phyloP scores from a whole-genome alignment of 2,329 filamentous ascomycete species.

The Fusarium lyarnte region DNA sequence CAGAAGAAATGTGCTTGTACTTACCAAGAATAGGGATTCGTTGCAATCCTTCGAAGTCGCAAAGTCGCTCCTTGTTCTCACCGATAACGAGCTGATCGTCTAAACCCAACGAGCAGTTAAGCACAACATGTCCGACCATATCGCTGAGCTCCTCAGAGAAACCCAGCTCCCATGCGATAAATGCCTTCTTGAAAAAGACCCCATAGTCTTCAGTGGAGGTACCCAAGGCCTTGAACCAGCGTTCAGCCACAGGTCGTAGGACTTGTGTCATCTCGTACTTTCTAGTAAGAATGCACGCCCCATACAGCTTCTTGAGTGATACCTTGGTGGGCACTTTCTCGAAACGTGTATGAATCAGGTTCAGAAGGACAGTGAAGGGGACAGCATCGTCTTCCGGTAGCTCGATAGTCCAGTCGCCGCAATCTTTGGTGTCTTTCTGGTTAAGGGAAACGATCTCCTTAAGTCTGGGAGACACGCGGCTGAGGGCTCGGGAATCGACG shows the following conservation, averaged over 20 bases:
- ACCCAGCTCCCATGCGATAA: slow-evolving; percentile 30
- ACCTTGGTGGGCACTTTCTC: neutral
- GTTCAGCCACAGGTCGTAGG: slow-evolving; percentile 23
- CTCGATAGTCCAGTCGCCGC: neutral
- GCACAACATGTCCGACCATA: neutral
- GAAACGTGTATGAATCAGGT: slow-evolving; percentile 16
- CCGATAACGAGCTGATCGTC: slow-evolving; percentile 7
- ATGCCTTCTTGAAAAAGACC: neutral
- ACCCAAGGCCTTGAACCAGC: slow-evolving; percentile 5
- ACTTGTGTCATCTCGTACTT: slow-evolving; percentile 32
- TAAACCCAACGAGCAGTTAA: neutral
- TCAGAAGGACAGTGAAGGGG: slow-evolving; percentile 14
- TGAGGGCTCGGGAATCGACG: slow-evolving; percentile 22
- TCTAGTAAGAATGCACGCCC: slow-evolving; percentile 8
- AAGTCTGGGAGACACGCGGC: slow-evolving; percentile 4
- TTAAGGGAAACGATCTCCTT: neutral
- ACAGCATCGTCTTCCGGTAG: slow-evolving; percentile 5
- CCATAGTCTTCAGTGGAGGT: neutral
- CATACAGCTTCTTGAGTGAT: slow-evolving; percentile 6
- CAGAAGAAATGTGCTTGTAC: neutral
- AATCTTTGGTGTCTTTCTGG: neutral
- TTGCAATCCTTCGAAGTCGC: neutral
- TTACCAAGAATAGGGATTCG: slow-evolving; percentile 20
- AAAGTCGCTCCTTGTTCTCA: neutral
- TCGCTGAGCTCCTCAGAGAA: slow-evolving; percentile 2